Evolutionary conservation across 192 early-diverging fungal genomes (phyloP), one percentile per base, ranked within the genome.

Genomic region (Phycomyces nitens): DNA sequence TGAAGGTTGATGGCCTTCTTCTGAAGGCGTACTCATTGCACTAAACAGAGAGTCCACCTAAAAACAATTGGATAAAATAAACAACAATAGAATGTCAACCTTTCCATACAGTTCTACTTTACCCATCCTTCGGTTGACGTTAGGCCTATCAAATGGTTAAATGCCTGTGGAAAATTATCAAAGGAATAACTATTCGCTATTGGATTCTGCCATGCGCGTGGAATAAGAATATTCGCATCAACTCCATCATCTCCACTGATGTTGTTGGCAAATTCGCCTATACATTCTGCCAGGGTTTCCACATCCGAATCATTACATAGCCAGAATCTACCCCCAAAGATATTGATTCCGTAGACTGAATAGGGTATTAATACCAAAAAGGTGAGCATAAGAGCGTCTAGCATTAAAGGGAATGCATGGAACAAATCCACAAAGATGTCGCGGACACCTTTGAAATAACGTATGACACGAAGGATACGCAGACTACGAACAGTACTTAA

Each of bases 91-190:
- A 6, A n/a, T 61, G 44, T 18, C 12, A n/a, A 2, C 11, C 12
- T 18, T 47, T 47, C 2, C 18, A 18, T 47, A 14, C 12, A 18
- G 12, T 6, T 47, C 18, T 18, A 11, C 22, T 23, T 61, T 61
- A 61, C 71, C 83, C 83, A 85, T 1, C 83, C 83, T 65, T 85
- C 83, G 15, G 76, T 78, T 0, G 83, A 85, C 1, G 79, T 70
- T 54, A 79, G 63, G 34, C 78, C 76, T 56, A 85, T 79, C 20
- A 85, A 39, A 42, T 78, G 79, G 15, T 75, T 54, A 39, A 85
- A 73, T 9, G 79, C 75, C 0, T 54, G 51, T 0, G 68, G 63
- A 68, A 85, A 85, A 23, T 64, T 76, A 61, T 85, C 80, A 58
- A 81, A 85, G 15, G 76, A 77, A 57, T 81, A 85, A 40, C 56